Base-by-base conservation (phyloP, 495 filamentous ascomycete genomes). In the Lasiosphaeria ovina region DNA sequence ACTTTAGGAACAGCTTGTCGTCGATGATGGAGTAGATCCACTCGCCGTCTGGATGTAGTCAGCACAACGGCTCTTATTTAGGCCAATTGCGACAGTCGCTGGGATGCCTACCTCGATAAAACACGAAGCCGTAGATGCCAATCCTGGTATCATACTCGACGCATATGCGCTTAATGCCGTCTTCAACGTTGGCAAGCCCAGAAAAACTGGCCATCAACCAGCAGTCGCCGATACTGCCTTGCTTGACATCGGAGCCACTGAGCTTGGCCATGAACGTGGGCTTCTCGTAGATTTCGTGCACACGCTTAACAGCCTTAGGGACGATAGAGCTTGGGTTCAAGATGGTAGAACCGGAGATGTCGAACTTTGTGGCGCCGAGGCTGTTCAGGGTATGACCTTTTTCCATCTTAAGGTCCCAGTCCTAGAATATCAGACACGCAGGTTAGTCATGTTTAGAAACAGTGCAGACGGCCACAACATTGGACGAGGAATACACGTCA, bases 51-150 rank as follows among this genome's bases (percentile, higher is more conserved):
- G 49, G 12, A 4, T 11, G 9, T 3, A n/a, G 11, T 24, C 40
- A 35, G 58, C 36, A 67, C 59, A 24, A 6, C 34, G 33, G 14
- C 31, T 56, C 12, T 55, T 32, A 2, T 3, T 38, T 35, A 4
- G 5, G 4, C 3, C 14, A 12, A 6, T 14, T 33, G 17, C 32
- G 51, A 17, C 33, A 35, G 24, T 2, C 24, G 24, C 24, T 24
- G 24, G 6, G 32, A 36, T 3, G 10, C 66, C 51, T 55, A 74
- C 71, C 71, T 75, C 93, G 80, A 72, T 92, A 87, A 72, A 98
- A 97, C 38, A 97, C 92, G 70, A 98, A 97, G 0, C 93, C 93
- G 69, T 98, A 97, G 12, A 97, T 93, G 16, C 93, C 93, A 59
- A 96, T 85, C 54, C 72, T 69, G 35, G 77, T 77, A 71, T 97